phyloP scores from a whole-genome alignment of 805 yeast species.

The Starmera caribaea region DNA sequence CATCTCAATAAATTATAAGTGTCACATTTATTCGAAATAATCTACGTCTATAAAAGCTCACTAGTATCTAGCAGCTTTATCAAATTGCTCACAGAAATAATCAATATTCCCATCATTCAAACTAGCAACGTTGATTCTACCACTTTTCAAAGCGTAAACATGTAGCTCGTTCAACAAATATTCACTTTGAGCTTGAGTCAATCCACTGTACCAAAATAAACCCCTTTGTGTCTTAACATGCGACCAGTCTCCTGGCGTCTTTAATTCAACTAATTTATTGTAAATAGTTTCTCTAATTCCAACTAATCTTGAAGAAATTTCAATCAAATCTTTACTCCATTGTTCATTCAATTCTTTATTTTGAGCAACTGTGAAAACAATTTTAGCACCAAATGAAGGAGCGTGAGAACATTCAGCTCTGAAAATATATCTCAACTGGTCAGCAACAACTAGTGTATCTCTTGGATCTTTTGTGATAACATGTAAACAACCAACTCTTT shows the following conservation, averaged over 20 bases:
- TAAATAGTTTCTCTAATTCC: slow-evolving; percentile 53
- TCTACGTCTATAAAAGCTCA: too few species aligned
- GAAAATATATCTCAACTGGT: slow-evolving; percentile 57
- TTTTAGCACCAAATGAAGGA: slow-evolving; percentile 74
- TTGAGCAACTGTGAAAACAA: slow-evolving; percentile 58
- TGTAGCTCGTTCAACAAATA: slow-evolving; percentile 56
- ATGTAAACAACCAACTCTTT: slow-evolving; percentile 58
- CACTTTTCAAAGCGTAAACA: slow-evolving; percentile 68
- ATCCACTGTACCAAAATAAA: slow-evolving; percentile 80
- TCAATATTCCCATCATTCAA: slow-evolving; percentile 62
- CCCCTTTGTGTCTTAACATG: slow-evolving; percentile 75
- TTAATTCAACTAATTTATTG: slow-evolving; percentile 43
- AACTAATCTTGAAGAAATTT: slow-evolving; percentile 63
- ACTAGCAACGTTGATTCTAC: slow-evolving; percentile 76
- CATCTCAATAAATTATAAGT: too few species aligned
- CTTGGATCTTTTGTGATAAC: slow-evolving; percentile 22
- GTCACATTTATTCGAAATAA: too few species aligned
- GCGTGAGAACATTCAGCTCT: slow-evolving; percentile 76
- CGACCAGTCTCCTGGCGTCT: slow-evolving; percentile 61
- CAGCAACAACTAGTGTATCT: slow-evolving; percentile 35
- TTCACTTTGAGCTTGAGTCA: slow-evolving; percentile 53
- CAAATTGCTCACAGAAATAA: slow-evolving; percentile 47
- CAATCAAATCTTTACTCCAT: slow-evolving; percentile 64
- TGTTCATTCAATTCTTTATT: slow-evolving; percentile 40
- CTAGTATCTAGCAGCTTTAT: slow-evolving; percentile 30